phyloP scores from a whole-genome alignment of 192 early-diverging fungal species.

The Funneliformis mosseae region DNA sequence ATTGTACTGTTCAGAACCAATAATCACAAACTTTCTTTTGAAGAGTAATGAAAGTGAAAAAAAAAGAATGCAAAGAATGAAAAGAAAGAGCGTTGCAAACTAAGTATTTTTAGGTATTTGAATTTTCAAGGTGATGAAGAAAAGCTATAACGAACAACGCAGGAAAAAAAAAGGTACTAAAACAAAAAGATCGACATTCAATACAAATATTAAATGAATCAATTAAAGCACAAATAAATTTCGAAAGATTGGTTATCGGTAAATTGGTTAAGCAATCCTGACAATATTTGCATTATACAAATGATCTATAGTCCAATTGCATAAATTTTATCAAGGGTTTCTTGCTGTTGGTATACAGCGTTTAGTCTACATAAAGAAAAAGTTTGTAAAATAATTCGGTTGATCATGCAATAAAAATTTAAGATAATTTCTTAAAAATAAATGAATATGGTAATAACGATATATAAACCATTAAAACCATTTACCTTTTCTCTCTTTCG shows the following conservation, averaged over 20 bases:
- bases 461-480: no score
- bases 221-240: neutral
- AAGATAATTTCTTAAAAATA: no score
- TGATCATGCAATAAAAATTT: no score
- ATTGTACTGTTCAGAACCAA: neutral
- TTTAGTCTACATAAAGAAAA: conserved; percentile 20
- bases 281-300: neutral
- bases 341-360: conserved; percentile 28
- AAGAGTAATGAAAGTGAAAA: neutral
- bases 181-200: neutral
- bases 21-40: neutral
- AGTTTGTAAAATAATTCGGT: neutral
- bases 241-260: neutral
- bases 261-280: neutral
- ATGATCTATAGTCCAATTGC: conserved; percentile 22
- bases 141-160: neutral
- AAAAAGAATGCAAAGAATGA: neutral
- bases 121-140: neutral
- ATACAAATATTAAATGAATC: neutral
- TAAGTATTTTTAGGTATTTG: neutral
- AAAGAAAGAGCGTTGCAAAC: neutral
- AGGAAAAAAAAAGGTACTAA: neutral
- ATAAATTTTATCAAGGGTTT: conserved; percentile 34
- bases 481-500: conserved; percentile 28
- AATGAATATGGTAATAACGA: no score